phyloP scores from a whole-genome alignment of 1,139 yeast species.

The Hansenula lynferdii region DNA sequence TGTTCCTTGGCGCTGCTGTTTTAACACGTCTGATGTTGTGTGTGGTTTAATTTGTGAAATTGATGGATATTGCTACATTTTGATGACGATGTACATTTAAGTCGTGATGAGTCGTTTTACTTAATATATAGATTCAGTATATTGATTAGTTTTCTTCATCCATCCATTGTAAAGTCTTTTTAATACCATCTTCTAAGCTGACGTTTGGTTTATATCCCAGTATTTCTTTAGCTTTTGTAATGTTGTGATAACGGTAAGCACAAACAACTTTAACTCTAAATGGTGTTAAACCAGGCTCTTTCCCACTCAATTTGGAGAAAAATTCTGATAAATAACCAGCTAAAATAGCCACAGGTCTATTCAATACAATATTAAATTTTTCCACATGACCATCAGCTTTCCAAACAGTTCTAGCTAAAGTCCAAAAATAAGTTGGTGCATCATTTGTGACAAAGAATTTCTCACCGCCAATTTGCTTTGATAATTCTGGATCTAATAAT shows the following conservation, averaged over 20 bases:
- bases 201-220: slow-evolving; percentile 83
- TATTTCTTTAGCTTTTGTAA: slow-evolving; percentile 73
- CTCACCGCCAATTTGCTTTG: slow-evolving; percentile 65
- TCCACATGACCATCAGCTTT: slow-evolving; percentile 90
- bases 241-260: slow-evolving; percentile 94
- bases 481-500: slow-evolving; percentile 42
- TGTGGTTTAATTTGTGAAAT: too few species aligned
- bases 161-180: slow-evolving; percentile 82
- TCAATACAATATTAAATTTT: slow-evolving; percentile 60
- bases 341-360: slow-evolving; percentile 66
- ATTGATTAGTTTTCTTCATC: slow-evolving; percentile 44
- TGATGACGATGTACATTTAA: too few species aligned
- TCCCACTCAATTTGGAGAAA: slow-evolving; percentile 63
- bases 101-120: too few species aligned
- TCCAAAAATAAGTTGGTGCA: slow-evolving; percentile 95
- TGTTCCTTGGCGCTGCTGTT: too few species aligned
- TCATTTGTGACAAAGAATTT: slow-evolving; percentile 91
- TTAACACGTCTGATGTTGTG: too few species aligned
- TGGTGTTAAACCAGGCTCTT: slow-evolving; percentile 94
- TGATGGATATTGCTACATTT: too few species aligned
- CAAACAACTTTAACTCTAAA: slow-evolving; percentile 91
- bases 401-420: slow-evolving; percentile 95
- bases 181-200: slow-evolving; percentile 77
- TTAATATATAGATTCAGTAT: not conserved
- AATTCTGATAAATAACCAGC: slow-evolving; percentile 79